These are phyloP conservation scores for Aphanomyces euteiches DNA, from an alignment of 352 stramenopile species.

Conservation along the genomic window DNA sequence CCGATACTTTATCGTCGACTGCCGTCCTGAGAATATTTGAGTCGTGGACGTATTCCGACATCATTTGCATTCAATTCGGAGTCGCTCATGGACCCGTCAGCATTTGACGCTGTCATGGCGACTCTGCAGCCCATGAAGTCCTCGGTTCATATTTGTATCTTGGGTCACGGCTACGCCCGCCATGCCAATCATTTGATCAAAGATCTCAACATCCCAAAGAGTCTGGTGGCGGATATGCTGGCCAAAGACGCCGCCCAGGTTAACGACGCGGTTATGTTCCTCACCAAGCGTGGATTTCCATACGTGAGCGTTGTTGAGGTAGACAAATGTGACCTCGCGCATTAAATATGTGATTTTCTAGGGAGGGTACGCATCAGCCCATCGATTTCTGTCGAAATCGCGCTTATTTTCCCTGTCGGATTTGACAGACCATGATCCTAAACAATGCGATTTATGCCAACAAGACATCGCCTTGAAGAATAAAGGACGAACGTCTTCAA, in stretches of 20 bases:
- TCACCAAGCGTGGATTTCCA: conserved; percentile 67
- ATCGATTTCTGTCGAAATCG: conserved; percentile 50
- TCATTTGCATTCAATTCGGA: conserved; percentile 76
- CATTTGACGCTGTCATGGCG: conserved; percentile 62
- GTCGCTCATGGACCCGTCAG: conserved; percentile 44
- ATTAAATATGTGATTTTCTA: conserved; percentile 1
- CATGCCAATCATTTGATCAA: conserved; percentile 27
- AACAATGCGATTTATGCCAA: conserved; percentile 55
- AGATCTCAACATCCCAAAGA: conserved; percentile 31
- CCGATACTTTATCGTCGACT: conserved; percentile 79
- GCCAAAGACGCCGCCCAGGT: conserved; percentile 63
- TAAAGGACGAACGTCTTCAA: conserved; percentile 11
- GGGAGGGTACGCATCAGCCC: conserved; percentile 61
- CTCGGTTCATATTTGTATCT: conserved; percentile 70
- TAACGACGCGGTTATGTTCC: conserved; percentile 63
- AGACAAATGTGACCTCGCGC: not conserved
- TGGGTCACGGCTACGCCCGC: conserved; percentile 65
- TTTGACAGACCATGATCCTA: conserved; percentile 66
- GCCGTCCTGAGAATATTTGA: conserved; percentile 46
- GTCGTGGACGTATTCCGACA: conserved; percentile 59
- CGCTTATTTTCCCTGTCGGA: conserved; percentile 58
- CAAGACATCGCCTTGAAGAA: conserved; percentile 32
- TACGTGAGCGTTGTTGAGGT: conserved; percentile 67
- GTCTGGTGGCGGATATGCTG: conserved; percentile 55
- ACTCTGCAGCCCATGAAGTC: conserved; percentile 61